Evolutionary conservation across 176 grass and related monocot genomes (phyloP).

Genomic region (Carex pumila): DNA sequence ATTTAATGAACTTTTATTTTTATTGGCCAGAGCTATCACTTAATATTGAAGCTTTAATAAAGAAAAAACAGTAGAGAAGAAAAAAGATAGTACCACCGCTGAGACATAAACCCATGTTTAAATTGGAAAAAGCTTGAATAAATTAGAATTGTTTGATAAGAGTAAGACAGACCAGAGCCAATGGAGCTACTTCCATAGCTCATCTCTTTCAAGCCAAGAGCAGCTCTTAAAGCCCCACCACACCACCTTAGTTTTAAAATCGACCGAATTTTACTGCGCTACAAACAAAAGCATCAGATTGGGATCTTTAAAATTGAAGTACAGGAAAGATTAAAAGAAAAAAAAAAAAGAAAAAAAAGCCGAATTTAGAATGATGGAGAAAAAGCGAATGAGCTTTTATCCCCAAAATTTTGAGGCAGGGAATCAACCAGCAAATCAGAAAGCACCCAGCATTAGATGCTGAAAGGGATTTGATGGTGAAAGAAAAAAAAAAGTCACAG

Average conservation of each 20-base stretch:
- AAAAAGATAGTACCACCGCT: slow-evolving; percentile 1
- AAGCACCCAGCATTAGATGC: background rate
- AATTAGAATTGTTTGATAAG: slow-evolving; percentile 3
- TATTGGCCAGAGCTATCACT: background rate
- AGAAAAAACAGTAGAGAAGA: background rate
- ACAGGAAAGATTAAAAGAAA: background rate
- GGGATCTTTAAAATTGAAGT: background rate
- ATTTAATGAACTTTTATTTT: too few species aligned
- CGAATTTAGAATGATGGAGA: background rate
- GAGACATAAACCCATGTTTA: slow-evolving; percentile 10
- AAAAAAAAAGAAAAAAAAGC: background rate
- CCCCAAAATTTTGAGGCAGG: slow-evolving; percentile 1
- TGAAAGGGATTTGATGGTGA: background rate
- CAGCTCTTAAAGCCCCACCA: slow-evolving; percentile 17
- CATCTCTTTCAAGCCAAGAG: slow-evolving; percentile 19
- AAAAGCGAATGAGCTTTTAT: slow-evolving; percentile 12
- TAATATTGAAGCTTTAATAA: background rate
- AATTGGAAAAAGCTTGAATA: background rate
- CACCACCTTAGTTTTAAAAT: background rate
- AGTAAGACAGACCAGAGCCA: slow-evolving; percentile 24
- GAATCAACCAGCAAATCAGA: slow-evolving; percentile 19
- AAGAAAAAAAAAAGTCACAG: too few species aligned
- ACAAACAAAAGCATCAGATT: slow-evolving; percentile 16
- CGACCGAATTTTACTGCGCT: slow-evolving; percentile 15
- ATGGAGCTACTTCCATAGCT: slow-evolving; percentile 42